phyloP scores from a whole-genome alignment of 345 rosid genomes.

The Kandelia obovata region DNA sequence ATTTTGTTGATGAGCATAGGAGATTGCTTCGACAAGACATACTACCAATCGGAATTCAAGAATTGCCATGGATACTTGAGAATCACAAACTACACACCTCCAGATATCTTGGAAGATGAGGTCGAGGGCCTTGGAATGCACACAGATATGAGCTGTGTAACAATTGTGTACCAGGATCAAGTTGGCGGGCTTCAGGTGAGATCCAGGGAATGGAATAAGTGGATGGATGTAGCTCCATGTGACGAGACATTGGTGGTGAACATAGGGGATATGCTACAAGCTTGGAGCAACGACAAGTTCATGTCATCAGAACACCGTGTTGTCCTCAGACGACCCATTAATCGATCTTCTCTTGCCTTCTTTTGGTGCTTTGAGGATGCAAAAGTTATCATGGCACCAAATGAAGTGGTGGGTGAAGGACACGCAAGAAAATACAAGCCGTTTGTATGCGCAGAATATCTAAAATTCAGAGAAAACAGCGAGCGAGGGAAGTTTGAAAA shows the following conservation, averaged over 20 bases:
- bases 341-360: constrained; percentile 36
- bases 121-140: constrained; percentile 47
- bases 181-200: constrained; percentile 40
- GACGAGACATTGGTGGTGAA: constrained; percentile 39
- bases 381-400: constrained; percentile 32
- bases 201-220: constrained; percentile 36
- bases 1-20: constrained; percentile 26
- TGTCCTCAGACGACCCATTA: constrained; percentile 22
- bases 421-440: constrained; percentile 22
- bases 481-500: constrained; percentile 40
- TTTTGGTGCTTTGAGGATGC: constrained; percentile 45
- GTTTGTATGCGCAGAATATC: constrained; percentile 40
- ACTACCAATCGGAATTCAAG: constrained; percentile 26
- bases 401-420: constrained; percentile 32
- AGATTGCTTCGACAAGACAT: constrained; percentile 22
- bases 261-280: constrained; percentile 42
- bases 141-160: constrained; percentile 46
- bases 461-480: constrained; percentile 34
- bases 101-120: constrained; percentile 18
- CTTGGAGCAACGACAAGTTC: constrained; percentile 44
- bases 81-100: constrained; percentile 34
- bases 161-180: constrained; percentile 38
- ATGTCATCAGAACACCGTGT: constrained; percentile 40
- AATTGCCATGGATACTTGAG: constrained; percentile 43
- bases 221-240: constrained; percentile 38